Evolutionary conservation across 148 eudicot species (phyloP).

Genomic region (Gaultheria prostrata): DNA sequence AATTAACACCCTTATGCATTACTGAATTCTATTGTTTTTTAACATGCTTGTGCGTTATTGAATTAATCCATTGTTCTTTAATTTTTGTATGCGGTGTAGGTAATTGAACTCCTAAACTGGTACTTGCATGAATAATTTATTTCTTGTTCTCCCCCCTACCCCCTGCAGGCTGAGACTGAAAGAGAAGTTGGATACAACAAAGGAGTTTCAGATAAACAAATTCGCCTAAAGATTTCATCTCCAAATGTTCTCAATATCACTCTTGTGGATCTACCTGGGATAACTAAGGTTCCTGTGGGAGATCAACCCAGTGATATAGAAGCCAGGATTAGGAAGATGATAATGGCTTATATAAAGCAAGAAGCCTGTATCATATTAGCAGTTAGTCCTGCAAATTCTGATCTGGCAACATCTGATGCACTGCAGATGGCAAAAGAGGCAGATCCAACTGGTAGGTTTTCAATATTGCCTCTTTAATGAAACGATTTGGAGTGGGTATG

Average conservation of each 20-base stretch:
- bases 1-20: not conserved
- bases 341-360: constrained; percentile 49
- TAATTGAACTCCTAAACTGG: not conserved
- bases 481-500: not conserved
- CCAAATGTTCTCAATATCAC: constrained; percentile 64
- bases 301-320: constrained; percentile 73
- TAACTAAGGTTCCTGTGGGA: constrained; percentile 75
- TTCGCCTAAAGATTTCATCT: constrained; percentile 57
- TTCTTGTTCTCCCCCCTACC: not conserved
- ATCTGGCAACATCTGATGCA: constrained; percentile 60
- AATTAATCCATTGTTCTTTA: not conserved
- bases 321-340: constrained; percentile 61
- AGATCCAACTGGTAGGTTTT: constrained; percentile 47
- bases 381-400: constrained; percentile 59
- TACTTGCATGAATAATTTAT: not conserved
- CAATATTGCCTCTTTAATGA: not conserved
- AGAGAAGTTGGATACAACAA: constrained; percentile 65
- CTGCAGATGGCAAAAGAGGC: constrained; percentile 51
- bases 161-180: constrained; percentile 58
- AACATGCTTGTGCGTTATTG: not conserved
- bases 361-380: constrained; percentile 47
- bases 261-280: constrained; percentile 77
- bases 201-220: constrained; percentile 62
- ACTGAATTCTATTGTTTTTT: not conserved
- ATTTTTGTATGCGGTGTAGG: not conserved